Conservation (phyloP, 495 filamentous ascomycete genomes). For the Aeminium ludgeri region DNA sequence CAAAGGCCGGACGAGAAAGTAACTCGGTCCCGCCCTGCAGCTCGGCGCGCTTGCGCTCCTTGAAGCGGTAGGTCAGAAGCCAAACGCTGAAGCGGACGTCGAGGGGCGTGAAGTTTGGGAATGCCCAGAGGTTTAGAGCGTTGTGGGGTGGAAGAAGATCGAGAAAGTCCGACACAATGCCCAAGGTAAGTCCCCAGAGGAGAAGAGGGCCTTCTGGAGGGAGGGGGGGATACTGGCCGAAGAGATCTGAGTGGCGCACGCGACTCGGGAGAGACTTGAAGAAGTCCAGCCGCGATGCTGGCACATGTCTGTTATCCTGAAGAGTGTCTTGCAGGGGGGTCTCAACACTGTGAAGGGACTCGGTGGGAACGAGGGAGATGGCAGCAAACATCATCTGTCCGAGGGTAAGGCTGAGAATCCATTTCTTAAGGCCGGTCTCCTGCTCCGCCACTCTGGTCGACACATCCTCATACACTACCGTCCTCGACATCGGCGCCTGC, state of each 20-base stretch:
- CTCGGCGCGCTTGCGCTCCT: slow-evolving; percentile 14
- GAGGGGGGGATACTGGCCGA: slow-evolving; percentile 6
- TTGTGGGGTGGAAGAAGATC: slow-evolving; percentile 50
- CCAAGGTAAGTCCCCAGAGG: slow-evolving; percentile 62
- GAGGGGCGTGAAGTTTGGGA: slow-evolving; percentile 54
- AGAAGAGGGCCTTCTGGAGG: slow-evolving; percentile 33
- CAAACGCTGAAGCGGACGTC: slow-evolving; percentile 46
- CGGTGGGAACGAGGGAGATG: slow-evolving; percentile 44
- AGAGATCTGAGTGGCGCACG: slow-evolving; percentile 9
- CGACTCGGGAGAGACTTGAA: background rate
- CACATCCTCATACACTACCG: slow-evolving; percentile 47
- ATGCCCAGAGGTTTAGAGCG: slow-evolving; percentile 46
- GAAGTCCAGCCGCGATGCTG: background rate
- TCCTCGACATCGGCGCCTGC: slow-evolving; percentile 43
- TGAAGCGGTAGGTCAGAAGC: slow-evolving; percentile 43
- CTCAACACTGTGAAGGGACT: slow-evolving; percentile 37
- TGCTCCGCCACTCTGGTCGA: slow-evolving; percentile 42
- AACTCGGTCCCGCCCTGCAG: slow-evolving; percentile 9
- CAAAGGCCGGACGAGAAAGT: slow-evolving; percentile 23
- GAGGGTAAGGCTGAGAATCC: slow-evolving; percentile 37
- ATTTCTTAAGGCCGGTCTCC: slow-evolving; percentile 32
- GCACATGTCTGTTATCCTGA: slow-evolving; percentile 8
- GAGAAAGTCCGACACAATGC: slow-evolving; percentile 55
- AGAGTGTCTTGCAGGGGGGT: slow-evolving; percentile 10
- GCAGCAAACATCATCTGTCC: slow-evolving; percentile 61